Evolutionary conservation across 768 basidiomycete species (phyloP).

Genomic region (Rhodosporidiobolus odoratus): DNA sequence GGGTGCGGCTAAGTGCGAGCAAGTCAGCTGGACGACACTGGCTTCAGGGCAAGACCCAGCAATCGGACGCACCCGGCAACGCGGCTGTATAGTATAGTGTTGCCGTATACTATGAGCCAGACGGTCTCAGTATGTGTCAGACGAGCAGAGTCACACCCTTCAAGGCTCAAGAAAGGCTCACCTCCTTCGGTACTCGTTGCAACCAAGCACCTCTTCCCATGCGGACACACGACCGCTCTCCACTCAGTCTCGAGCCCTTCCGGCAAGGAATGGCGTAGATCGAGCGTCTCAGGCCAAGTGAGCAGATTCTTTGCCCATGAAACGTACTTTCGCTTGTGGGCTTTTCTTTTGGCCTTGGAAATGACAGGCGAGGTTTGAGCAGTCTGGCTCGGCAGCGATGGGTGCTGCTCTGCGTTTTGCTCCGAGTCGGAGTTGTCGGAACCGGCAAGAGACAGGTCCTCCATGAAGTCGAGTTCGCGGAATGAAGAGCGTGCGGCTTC

Average conservation of each 20-base stretch:
- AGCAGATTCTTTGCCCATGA: constrained; percentile 34
- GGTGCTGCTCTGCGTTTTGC: neutral
- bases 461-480: constrained; percentile 18
- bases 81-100: constrained; percentile 29
- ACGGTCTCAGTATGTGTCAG: neutral
- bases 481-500: constrained; percentile 22
- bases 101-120: constrained; percentile 1
- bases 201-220: constrained; percentile 34
- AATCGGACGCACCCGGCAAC: constrained; percentile 14
- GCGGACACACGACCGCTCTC: constrained; percentile 23
- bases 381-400: neutral
- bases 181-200: constrained; percentile 13
- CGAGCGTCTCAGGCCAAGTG: constrained; percentile 27
- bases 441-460: constrained; percentile 21
- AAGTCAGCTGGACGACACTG: neutral
- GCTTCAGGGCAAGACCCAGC: neutral
- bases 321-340: constrained; percentile 13
- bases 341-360: constrained; percentile 7
- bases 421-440: neutral
- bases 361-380: neutral
- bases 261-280: constrained; percentile 16
- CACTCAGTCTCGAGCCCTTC: constrained; percentile 18
- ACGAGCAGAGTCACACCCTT: neutral
- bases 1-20: constrained; percentile 10
- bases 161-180: neutral